Evolutionary conservation across 768 basidiomycete genomes (phyloP).

Genomic region (Naganishia onofrii): DNA sequence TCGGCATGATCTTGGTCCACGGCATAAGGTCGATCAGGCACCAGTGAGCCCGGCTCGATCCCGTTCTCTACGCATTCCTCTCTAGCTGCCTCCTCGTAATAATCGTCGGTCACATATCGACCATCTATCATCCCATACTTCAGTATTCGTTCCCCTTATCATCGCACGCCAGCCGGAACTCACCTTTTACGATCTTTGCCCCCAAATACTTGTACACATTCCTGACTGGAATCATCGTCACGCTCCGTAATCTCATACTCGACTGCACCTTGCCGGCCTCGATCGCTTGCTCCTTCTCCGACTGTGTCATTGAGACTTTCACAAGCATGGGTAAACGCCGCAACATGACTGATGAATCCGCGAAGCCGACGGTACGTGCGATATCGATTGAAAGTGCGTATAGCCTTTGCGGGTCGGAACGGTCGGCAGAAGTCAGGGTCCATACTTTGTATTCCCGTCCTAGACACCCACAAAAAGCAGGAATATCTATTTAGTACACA

Average conservation of each 20-base stretch:
- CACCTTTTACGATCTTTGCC: conserved; percentile 81
- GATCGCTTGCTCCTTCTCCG: conserved; percentile 91
- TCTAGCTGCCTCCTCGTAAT: conserved; percentile 81
- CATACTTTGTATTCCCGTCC: conserved; percentile 83
- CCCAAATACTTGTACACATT: conserved; percentile 94
- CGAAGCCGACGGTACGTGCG: conserved; percentile 89
- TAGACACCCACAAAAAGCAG: conserved; percentile 46
- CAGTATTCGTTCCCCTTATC: too few relatives aligned
- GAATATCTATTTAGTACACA: too few relatives aligned
- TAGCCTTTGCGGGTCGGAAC: conserved; percentile 69
- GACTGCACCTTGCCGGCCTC: conserved; percentile 79
- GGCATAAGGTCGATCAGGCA: conserved; percentile 45
- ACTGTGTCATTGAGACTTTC: conserved; percentile 83
- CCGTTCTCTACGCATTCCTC: conserved; percentile 77
- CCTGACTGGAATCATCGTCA: conserved; percentile 86
- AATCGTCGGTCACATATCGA: conserved; percentile 89
- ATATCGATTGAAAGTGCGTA: conserved; percentile 99
- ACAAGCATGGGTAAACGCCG: conserved; percentile 83
- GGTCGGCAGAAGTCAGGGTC: conserved; percentile 80
- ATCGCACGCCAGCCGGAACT: conserved; percentile 44
- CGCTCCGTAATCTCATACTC: conserved; percentile 83
- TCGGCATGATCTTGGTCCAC: conserved; percentile 55
- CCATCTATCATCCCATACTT: conserved; percentile 62
- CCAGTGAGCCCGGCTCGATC: conserved; percentile 73
- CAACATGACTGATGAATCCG: conserved; percentile 97